Base-by-base conservation (phyloP, 805 yeast genomes). In the Yamadazyma sp. region DNA sequence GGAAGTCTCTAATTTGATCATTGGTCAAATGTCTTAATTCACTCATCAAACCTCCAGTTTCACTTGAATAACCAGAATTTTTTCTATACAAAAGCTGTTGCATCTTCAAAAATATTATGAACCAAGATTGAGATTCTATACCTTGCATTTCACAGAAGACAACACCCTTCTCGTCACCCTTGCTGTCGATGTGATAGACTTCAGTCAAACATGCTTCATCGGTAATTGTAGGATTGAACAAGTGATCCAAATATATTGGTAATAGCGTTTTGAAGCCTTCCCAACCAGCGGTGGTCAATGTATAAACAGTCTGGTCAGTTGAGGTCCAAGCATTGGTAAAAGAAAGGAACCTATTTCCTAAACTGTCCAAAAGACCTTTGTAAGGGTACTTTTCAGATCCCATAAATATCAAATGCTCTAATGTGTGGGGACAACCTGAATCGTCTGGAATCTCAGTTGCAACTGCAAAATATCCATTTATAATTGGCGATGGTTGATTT, bases 61-160 rank as follows among this genome's bases (percentile, higher is more conserved):
- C 97, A 7, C 93, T 80, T 8, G 88, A 76, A 55, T 91, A 93
- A 3, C 96, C 98, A 15, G 91, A 82, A 0, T 69, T 66, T 9
- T 66, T 54, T 12, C 65, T 59, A 43, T 73, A 83, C 48, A 84
- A 49, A 0, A 73, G 50, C 49, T 80, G 72, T 51, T 80, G 85
- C 42, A 78, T 62, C 34, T 76, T 77, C 43, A 84, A 64, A 46
- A 70, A 75, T 2, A 82, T 55, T 9, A 81, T 62, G 44, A 82
- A 83, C 76, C 80, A 80, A 11, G 89, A 74, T 43, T 82, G 85
- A 49, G 77, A 77, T 57, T 88, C 95, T 38, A 84, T 80, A 18
- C 88, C 97, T 53, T 86, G 96, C 98, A 93, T 93, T 62, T 93
- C 98, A 35, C 94, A 82, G 55, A 84, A 93, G 3, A 93, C 98